These are phyloP conservation scores for Sicyos baderoa DNA, from an alignment of 306 rosid species.

Conservation along the genomic window DNA sequence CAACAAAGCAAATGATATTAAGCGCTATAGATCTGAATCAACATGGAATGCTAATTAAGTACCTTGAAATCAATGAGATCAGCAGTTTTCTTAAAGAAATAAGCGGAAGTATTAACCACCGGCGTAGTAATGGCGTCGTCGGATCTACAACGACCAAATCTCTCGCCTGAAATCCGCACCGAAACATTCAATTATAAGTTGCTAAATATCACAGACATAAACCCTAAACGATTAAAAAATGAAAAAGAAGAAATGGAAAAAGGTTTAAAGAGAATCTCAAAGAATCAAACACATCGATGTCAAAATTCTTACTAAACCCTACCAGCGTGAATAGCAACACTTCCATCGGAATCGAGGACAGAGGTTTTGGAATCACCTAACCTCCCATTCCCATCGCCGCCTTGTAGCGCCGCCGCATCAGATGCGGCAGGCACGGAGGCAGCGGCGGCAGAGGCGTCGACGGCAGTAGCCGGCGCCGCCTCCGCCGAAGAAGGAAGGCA, in stretches of 20 bases:
- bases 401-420: constrained; percentile 33
- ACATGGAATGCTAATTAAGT: constrained; percentile 7
- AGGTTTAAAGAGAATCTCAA: background rate
- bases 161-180: constrained; percentile 44
- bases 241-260: background rate
- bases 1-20: background rate
- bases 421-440: constrained; percentile 38
- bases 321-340: constrained; percentile 76
- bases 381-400: constrained; percentile 35
- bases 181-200: constrained; percentile 20
- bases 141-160: constrained; percentile 74
- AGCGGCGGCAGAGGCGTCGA: constrained; percentile 34
- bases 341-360: constrained; percentile 63
- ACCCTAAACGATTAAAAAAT: background rate
- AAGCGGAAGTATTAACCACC: constrained; percentile 80
- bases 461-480: constrained; percentile 38
- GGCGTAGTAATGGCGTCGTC: constrained; percentile 93
- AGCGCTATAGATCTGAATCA: background rate
- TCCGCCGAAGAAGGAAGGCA: constrained; percentile 28
- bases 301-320: background rate
- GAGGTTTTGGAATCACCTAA: constrained; percentile 38
- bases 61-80: constrained; percentile 90
- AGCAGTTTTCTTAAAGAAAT: constrained; percentile 65
- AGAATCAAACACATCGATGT: background rate
- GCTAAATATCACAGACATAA: background rate